These are phyloP conservation scores for Yamadazyma trypodendri DNA, from an alignment of 1,139 yeast genomes.

Conservation along the genomic window DNA sequence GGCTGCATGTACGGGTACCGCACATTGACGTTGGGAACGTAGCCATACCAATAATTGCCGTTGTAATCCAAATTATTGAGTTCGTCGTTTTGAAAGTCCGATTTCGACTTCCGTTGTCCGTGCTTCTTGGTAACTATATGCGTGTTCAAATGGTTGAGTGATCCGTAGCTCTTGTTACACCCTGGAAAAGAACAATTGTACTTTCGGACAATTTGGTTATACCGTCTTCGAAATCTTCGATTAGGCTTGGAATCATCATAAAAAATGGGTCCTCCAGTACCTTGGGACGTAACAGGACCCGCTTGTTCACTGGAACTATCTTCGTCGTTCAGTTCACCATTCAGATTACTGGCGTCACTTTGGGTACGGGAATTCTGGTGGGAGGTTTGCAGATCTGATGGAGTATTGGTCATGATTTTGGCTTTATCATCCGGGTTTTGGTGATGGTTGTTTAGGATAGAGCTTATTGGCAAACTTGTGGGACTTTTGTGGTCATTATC, in stretches of 20 bases:
- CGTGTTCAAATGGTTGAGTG: slow-evolving; percentile 73
- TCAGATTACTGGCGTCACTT: background rate
- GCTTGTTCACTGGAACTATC: slow-evolving; percentile 1
- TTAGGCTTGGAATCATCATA: slow-evolving; percentile 24
- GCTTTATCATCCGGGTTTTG: background rate
- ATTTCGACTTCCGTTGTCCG: slow-evolving; percentile 67
- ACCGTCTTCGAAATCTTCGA: slow-evolving; percentile 61
- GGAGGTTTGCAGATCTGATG: background rate
- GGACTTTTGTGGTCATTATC: slow-evolving; percentile 4
- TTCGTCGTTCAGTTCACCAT: slow-evolving; percentile 2
- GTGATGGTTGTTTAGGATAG: slow-evolving; percentile 4
- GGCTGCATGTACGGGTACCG: slow-evolving; percentile 15
- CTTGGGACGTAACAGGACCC: background rate
- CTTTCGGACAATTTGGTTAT: slow-evolving; percentile 67
- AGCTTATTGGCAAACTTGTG: slow-evolving; percentile 8
- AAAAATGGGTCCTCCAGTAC: slow-evolving; percentile 9
- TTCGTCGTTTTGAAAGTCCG: slow-evolving; percentile 50
- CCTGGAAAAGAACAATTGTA: slow-evolving; percentile 60
- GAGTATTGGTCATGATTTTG: background rate
- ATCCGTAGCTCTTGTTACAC: slow-evolving; percentile 73
- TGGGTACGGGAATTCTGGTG: background rate
- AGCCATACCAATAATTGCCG: slow-evolving; percentile 31
- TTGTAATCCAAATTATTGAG: slow-evolving; percentile 18
- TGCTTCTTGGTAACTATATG: slow-evolving; percentile 73
- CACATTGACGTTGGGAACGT: slow-evolving; percentile 11